Conservation (phyloP, 108 stramenopile genomes). For the Skeletonema tropicum region DNA sequence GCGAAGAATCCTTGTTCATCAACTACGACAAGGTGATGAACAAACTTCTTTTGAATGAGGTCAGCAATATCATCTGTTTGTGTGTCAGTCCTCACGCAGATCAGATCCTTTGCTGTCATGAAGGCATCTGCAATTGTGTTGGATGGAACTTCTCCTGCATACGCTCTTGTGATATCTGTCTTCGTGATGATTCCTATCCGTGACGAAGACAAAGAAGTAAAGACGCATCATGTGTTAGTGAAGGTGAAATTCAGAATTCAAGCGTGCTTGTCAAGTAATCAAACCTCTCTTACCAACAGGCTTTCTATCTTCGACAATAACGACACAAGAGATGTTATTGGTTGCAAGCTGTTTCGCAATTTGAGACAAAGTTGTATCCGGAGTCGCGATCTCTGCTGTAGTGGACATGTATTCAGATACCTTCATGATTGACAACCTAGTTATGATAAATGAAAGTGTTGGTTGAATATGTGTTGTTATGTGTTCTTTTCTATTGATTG, state of each 20-base stretch:
- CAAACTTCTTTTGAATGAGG: constrained; percentile 30
- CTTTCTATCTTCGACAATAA: neutral
- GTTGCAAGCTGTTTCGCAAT: constrained; percentile 9
- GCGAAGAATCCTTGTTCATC: constrained; percentile 34
- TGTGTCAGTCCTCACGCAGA: constrained; percentile 3
- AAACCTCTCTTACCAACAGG: neutral
- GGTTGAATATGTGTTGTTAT: neutral
- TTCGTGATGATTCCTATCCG: constrained; percentile 50
- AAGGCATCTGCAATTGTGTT: constrained; percentile 31
- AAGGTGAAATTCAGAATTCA: neutral
- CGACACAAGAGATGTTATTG: constrained; percentile 3
- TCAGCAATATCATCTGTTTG: constrained; percentile 41
- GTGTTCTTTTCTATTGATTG: neutral
- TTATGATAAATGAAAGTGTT: neutral
- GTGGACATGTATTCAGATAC: constrained; percentile 10
- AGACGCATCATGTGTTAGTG: constrained; percentile 2
- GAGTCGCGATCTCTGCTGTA: neutral
- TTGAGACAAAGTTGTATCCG: neutral
- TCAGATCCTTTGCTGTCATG: constrained; percentile 30
- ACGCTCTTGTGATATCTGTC: constrained; percentile 51
- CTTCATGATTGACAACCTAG: neutral
- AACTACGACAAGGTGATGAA: constrained; percentile 50
- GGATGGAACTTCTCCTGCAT: constrained; percentile 10
- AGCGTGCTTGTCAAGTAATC: no score
- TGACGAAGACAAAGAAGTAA: neutral